A percentile compares a stretch with the other conserved stretches of the same genome.
phyloP scores from a whole-genome alignment of 176 grass and related monocot genomes.

The Oryza punctata region DNA sequence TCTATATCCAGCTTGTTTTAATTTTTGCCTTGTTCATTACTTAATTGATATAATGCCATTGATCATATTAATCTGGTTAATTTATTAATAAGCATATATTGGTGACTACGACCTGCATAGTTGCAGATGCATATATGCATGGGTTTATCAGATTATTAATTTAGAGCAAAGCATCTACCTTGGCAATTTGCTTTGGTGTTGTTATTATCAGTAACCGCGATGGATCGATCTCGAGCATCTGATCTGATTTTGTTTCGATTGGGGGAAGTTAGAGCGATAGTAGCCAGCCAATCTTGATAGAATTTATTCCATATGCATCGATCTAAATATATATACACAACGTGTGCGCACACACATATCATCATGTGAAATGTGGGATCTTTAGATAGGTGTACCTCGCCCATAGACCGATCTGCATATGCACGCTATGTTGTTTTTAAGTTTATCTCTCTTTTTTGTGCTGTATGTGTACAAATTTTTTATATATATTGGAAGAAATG shows the following conservation, averaged over 20 bases:
- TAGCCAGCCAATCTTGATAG: not conserved
- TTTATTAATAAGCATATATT: not conserved
- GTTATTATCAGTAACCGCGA: not conserved
- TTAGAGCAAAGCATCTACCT: not conserved
- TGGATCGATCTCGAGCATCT: not conserved
- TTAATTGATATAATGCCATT: not conserved
- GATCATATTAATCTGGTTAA: not conserved
- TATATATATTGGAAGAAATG: not conserved
- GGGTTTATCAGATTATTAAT: not conserved
- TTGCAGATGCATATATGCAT: not conserved
- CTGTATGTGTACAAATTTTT: too few species aligned
- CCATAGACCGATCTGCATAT: not conserved
- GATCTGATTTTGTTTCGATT: not conserved
- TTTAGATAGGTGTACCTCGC: not conserved
- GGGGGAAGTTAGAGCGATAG: not conserved
- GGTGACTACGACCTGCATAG: not conserved
- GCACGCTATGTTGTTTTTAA: not conserved
- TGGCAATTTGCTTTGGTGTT: not conserved
- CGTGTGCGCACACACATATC: not conserved
- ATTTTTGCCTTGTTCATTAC: not conserved
- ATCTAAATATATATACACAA: not conserved
- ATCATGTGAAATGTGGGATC: not conserved
- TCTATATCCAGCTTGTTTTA: not conserved
- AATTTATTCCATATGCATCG: not conserved
- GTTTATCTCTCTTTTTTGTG: not conserved